Conservation (phyloP, 23 red algal species). For the Chondrus crispus region DNA sequence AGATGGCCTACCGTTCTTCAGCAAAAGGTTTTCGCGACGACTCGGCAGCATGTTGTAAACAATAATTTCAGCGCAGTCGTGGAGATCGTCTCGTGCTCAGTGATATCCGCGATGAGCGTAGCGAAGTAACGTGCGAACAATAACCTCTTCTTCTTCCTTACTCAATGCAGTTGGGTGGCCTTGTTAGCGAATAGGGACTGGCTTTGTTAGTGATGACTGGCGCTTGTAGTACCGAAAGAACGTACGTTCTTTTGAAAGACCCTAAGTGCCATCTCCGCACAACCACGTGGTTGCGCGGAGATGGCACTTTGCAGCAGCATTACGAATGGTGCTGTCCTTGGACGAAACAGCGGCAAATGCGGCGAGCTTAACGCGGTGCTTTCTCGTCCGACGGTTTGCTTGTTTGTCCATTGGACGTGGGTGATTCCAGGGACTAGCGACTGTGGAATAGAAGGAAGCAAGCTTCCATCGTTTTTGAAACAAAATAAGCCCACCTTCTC, state of each 20-base stretch:
- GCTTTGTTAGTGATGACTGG: too few species aligned
- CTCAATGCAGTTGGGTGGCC: not conserved
- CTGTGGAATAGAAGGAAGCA: too few species aligned
- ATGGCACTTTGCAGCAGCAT: not conserved
- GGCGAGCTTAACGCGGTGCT: too few species aligned
- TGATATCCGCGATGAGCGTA: not conserved
- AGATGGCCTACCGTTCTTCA: not conserved
- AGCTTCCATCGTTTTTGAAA: too few species aligned
- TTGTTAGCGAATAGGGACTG: not conserved
- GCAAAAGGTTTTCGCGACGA: not conserved
- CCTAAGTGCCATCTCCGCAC: not conserved
- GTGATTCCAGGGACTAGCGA: too few species aligned
- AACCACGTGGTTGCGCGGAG: not conserved
- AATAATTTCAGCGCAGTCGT: not conserved
- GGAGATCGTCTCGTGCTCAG: not conserved
- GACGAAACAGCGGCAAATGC: too few species aligned
- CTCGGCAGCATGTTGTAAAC: not conserved
- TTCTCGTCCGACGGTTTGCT: too few species aligned
- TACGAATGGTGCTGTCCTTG: too few species aligned
- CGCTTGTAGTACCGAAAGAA: not conserved
- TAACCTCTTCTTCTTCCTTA: not conserved
- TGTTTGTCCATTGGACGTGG: too few species aligned
- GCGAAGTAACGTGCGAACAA: not conserved
- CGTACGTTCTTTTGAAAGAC: too few species aligned
- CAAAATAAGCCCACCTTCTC: too few species aligned